These are phyloP conservation scores for Orbilia javanica DNA, from an alignment of 2,329 filamentous ascomycete species.

Conservation along the genomic window DNA sequence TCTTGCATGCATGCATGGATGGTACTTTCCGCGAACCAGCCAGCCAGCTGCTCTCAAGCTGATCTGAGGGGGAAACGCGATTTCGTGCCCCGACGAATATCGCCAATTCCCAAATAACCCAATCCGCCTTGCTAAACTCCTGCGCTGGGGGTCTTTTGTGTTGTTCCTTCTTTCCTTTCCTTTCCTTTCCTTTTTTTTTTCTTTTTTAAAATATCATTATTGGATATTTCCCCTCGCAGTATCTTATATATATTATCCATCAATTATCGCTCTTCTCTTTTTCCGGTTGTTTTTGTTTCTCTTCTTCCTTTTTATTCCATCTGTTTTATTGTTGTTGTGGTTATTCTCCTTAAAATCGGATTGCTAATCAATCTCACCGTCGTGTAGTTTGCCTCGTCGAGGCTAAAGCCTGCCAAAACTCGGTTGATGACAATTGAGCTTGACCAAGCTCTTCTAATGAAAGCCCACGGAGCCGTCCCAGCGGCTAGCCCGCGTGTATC, in stretches of 20 bases:
- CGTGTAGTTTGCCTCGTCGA: constrained; percentile 62
- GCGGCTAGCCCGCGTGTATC: constrained; percentile 58
- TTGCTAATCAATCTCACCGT: constrained; percentile 38
- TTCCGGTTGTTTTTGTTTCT: no score
- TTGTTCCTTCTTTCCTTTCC: neutral
- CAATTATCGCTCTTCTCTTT: neutral
- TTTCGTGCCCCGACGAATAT: constrained; percentile 9
- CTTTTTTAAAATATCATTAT: neutral
- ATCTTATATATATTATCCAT: no score
- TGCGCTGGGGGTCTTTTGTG: neutral
- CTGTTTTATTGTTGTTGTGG: neutral
- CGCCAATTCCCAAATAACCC: constrained; percentile 3
- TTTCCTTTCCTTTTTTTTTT: neutral
- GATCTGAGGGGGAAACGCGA: constrained; percentile 18
- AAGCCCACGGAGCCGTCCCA: constrained; percentile 60
- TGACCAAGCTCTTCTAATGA: constrained; percentile 61
- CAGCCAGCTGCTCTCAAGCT: constrained; percentile 3
- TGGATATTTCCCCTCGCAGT: no score
- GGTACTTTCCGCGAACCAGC: constrained; percentile 3
- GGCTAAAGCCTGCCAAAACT: constrained; percentile 63
- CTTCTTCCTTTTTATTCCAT: neutral
- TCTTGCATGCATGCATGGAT: constrained; percentile 21
- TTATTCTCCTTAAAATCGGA: constrained; percentile 3
- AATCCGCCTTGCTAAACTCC: constrained; percentile 30
- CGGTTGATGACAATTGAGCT: constrained; percentile 63